These are phyloP conservation scores for Geranium rotundifolium DNA, from an alignment of 345 rosid genomes.

Conservation along the genomic window DNA sequence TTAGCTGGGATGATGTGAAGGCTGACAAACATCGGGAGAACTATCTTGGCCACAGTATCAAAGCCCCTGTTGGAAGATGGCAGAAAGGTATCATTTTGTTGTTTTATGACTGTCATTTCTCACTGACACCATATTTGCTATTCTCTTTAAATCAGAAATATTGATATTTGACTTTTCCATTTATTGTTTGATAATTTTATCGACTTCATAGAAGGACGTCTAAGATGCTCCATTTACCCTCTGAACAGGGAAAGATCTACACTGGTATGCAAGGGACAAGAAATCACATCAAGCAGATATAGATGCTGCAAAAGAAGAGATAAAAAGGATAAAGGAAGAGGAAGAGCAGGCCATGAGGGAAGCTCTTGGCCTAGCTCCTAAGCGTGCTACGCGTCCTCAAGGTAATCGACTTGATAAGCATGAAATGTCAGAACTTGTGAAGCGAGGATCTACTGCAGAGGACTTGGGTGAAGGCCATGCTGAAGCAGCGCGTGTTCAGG, in stretches of 20 bases:
- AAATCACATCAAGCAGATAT: conserved; percentile 25
- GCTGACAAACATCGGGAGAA: conserved; percentile 89
- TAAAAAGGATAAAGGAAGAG: conserved; percentile 77
- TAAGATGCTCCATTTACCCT: background rate
- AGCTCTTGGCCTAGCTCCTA: conserved; percentile 94
- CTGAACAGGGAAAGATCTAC: conserved; percentile 73
- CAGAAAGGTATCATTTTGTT: conserved; percentile 55
- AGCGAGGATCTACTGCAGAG: conserved; percentile 88
- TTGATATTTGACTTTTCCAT: too few species aligned
- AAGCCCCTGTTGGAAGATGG: conserved; percentile 98
- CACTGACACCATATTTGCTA: too few species aligned
- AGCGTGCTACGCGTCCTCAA: conserved; percentile 58
- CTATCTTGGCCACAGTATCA: conserved; percentile 83
- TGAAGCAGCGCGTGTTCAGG: conserved; percentile 78
- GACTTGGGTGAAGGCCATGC: conserved; percentile 92
- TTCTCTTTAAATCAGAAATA: too few species aligned
- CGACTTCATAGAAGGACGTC: too few species aligned
- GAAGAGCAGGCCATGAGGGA: conserved; percentile 99
- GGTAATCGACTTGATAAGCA: conserved; percentile 89
- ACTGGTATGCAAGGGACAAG: conserved; percentile 84
- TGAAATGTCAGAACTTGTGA: conserved; percentile 80
- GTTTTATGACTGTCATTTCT: background rate
- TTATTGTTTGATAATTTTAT: too few species aligned
- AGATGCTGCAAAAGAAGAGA: conserved; percentile 81
- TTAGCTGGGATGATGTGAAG: conserved; percentile 89